These are phyloP conservation scores for Taxillus chinensis DNA, from an alignment of 164 flowering plant species.

Conservation along the genomic window DNA sequence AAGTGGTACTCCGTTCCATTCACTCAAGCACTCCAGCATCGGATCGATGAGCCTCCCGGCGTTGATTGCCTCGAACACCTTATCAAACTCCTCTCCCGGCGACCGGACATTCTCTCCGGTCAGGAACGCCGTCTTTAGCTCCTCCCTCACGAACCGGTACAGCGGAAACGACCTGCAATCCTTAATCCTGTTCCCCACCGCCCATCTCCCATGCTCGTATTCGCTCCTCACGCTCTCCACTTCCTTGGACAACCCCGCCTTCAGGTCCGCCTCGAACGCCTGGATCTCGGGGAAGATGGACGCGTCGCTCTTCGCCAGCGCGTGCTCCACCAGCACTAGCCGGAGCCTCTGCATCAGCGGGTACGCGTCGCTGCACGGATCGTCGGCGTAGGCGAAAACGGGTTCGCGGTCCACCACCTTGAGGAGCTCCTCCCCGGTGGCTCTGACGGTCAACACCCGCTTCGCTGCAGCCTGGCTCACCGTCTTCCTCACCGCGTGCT, in stretches of 20 bases:
- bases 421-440: slow-evolving; percentile 27
- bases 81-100: slow-evolving; percentile 34
- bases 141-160: slow-evolving; percentile 30
- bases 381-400: slow-evolving; percentile 28
- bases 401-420: slow-evolving; percentile 27
- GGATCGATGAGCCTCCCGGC: slow-evolving; percentile 33
- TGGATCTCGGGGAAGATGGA: slow-evolving; percentile 29
- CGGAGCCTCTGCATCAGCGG: slow-evolving; percentile 36
- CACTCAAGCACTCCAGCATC: slow-evolving; percentile 28
- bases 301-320: slow-evolving; percentile 15
- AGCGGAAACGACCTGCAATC: slow-evolving; percentile 36
- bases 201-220: slow-evolving; percentile 19
- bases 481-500: slow-evolving; percentile 24
- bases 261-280: slow-evolving; percentile 30
- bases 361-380: slow-evolving; percentile 27
- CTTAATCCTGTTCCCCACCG: slow-evolving; percentile 19
- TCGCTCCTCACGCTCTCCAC: slow-evolving; percentile 21
- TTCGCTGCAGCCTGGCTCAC: slow-evolving; percentile 23
- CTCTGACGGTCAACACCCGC: slow-evolving; percentile 15
- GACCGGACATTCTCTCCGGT: slow-evolving; percentile 33
- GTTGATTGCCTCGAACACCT: slow-evolving; percentile 33
- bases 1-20: slow-evolving; percentile 37
- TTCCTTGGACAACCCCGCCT: slow-evolving; percentile 24
- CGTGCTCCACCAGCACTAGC: slow-evolving; percentile 31
- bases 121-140: slow-evolving; percentile 16